Base-by-base conservation (phyloP, 352 stramenopile species). In the Thalassiosira hispida region DNA sequence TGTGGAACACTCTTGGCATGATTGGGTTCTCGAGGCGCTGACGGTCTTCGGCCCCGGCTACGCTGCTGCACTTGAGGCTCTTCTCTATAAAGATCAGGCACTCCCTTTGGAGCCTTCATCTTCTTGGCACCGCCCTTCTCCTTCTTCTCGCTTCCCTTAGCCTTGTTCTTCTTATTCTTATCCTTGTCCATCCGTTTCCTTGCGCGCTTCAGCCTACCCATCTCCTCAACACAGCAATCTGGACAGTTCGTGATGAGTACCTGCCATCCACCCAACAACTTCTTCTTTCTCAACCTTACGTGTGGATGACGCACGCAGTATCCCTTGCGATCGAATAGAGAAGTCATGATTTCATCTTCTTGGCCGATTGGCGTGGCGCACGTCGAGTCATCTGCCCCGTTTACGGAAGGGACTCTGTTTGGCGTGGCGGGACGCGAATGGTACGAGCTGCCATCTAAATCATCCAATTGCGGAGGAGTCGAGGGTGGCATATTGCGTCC, bases 241-340 rank as follows among this genome's bases (percentile, higher is more conserved):
- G 79, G 79, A 64, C 79, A 83, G 55, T 83, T 83, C 0, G 53
- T 31, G 33, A 86, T 71, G 0, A 86, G 33, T n/a, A 74, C 60
- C 23, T 83, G 71, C 79, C 79, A 86, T 40, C 52, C 65, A 11
- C 79, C 73, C 46, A 81, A 63, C 22, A 86, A 68, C 60, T 86
- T 86, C 60, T 83, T 83, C 57, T 83, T 86, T 11, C 79, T 44
- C n/a, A 86, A 33, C 44, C 75, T 61, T 8, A 86, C 79, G n/a
- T 56, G 31, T 5, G 79, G 73, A 73, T 86, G 79, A 35, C 73
- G 53, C 5, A 83, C 70, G 51, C 79, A 86, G 38, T 46, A 67
- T 12, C 79, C 79, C 12, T 61, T 79, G 23, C 52, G 47, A 53
- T 86, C 73, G 20, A 60, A 86, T n/a, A 78, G 35, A 60, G 65